Conservation (phyloP, 75 land plant species). For the Picea glauca region DNA sequence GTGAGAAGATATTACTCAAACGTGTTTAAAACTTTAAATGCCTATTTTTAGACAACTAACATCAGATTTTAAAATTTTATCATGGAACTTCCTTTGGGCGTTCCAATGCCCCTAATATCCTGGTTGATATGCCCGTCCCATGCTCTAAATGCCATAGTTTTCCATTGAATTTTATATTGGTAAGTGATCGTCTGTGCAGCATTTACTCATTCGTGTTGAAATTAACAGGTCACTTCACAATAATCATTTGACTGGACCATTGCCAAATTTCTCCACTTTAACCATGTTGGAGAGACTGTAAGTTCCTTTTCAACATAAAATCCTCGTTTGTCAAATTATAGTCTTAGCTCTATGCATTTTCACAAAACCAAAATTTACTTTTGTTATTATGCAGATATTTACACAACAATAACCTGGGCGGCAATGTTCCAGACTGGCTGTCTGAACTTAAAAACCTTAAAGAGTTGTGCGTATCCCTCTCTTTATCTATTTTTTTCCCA, state of each 20-base stretch:
- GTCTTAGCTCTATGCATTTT: too few relatives aligned
- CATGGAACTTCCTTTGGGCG: too few relatives aligned
- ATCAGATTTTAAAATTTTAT: too few relatives aligned
- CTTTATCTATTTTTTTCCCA: neutral
- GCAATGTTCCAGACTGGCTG: neutral
- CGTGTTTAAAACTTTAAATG: too few relatives aligned
- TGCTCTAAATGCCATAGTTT: too few relatives aligned
- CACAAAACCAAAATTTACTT: neutral
- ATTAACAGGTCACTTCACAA: neutral
- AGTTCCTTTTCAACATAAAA: neutral
- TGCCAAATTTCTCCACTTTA: neutral
- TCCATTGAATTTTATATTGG: too few relatives aligned
- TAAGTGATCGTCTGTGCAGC: too few relatives aligned
- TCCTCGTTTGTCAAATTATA: too few relatives aligned
- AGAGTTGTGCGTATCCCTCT: neutral
- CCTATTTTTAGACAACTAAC: too few relatives aligned
- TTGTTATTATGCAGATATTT: neutral
- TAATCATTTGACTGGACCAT: neutral
- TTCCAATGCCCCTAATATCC: too few relatives aligned
- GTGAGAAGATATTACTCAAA: too few relatives aligned
- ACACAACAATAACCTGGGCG: neutral
- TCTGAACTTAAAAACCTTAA: neutral
- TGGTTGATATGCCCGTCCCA: too few relatives aligned
- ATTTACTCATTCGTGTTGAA: neutral
- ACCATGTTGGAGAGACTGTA: slow-evolving; percentile 1